Percentiles rank a stretch among this genome's conserved stretches.
These are phyloP conservation scores for Guyanaporus albipodus DNA, from an alignment of 768 basidiomycete species.

Conservation along the genomic window DNA sequence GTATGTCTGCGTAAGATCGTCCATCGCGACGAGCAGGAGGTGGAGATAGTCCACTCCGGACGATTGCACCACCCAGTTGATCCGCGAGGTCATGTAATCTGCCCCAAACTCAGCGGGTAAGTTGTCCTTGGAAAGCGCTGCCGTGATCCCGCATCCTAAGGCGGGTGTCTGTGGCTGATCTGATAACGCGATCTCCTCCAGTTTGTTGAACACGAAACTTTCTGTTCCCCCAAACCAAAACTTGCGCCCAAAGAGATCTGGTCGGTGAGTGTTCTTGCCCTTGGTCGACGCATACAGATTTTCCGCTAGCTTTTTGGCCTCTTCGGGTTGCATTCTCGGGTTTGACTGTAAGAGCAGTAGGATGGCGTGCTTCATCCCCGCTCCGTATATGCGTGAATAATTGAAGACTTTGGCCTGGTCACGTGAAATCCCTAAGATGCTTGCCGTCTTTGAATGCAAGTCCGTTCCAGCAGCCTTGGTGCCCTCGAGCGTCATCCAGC, in stretches of 20 bases:
- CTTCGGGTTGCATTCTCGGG: conserved; percentile 68
- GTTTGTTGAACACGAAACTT: conserved; percentile 95
- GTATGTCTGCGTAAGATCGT: conserved; percentile 77
- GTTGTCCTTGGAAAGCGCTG: conserved; percentile 87
- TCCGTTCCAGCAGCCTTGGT: conserved; percentile 94
- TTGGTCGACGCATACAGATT: conserved; percentile 91
- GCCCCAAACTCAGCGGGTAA: conserved; percentile 76
- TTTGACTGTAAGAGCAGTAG: conserved; percentile 84
- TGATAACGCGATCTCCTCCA: conserved; percentile 90
- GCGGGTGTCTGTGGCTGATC: conserved; percentile 88
- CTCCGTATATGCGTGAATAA: conserved; percentile 98
- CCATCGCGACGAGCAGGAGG: conserved; percentile 93
- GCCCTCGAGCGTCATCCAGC: conserved; percentile 99
- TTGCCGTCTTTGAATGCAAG: conserved; percentile 93
- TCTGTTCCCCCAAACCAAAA: conserved; percentile 98
- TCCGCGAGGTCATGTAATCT: conserved; percentile 92
- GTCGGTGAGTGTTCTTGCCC: conserved; percentile 78
- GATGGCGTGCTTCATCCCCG: conserved; percentile 91
- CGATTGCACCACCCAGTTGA: conserved; percentile 99
- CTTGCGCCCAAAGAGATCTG: conserved; percentile 70
- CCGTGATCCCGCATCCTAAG: conserved; percentile 89
- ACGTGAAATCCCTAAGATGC: conserved; percentile 86
- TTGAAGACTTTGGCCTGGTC: conserved; percentile 99
- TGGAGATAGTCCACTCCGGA: conserved; percentile 98
- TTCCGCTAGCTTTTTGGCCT: conserved; percentile 77